phyloP scores from a whole-genome alignment of 2,329 filamentous ascomycete genomes.

The Paracorniculantispora psalliotae region DNA sequence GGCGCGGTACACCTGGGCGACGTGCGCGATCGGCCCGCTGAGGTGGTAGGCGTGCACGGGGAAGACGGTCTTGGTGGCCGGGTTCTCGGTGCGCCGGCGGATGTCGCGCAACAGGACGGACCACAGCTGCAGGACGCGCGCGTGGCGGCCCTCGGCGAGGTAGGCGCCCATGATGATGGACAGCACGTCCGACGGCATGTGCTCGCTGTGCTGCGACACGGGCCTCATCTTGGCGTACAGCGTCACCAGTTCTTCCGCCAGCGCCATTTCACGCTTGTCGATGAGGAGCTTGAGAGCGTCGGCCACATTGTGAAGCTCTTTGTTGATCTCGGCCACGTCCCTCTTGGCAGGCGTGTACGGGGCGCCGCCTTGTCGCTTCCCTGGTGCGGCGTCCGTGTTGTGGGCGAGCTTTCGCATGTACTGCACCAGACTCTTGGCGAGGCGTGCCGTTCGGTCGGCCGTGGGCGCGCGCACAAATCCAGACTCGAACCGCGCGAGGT shows the following conservation, averaged over 20 bases:
- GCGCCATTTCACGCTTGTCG: conserved; percentile 40
- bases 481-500: conserved; percentile 40
- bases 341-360: conserved; percentile 9
- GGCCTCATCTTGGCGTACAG: conserved; percentile 44
- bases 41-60: conserved; percentile 49
- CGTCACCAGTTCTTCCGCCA: conserved; percentile 52
- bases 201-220: conserved; percentile 25
- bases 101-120: conserved; percentile 64
- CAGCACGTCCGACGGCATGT: conserved; percentile 51
- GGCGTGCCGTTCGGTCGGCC: conserved; percentile 20
- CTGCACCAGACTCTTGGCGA: conserved; percentile 26
- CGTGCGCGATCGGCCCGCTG: conserved; percentile 42
- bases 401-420: conserved; percentile 23
- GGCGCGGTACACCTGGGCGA: conserved; percentile 41
- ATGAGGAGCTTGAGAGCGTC: conserved; percentile 31
- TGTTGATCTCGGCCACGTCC: conserved; percentile 21
- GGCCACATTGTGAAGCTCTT: conserved; percentile 26
- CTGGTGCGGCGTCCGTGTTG: conserved; percentile 6
- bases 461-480: conserved; percentile 24
- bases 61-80: conserved; percentile 28
- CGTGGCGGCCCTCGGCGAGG: conserved; percentile 50
- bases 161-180: conserved; percentile 65
- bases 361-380: not conserved
- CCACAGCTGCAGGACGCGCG: conserved; percentile 64
- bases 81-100: conserved; percentile 19